phyloP scores from a whole-genome alignment of 306 rosid genomes.

The Prunus mume region DNA sequence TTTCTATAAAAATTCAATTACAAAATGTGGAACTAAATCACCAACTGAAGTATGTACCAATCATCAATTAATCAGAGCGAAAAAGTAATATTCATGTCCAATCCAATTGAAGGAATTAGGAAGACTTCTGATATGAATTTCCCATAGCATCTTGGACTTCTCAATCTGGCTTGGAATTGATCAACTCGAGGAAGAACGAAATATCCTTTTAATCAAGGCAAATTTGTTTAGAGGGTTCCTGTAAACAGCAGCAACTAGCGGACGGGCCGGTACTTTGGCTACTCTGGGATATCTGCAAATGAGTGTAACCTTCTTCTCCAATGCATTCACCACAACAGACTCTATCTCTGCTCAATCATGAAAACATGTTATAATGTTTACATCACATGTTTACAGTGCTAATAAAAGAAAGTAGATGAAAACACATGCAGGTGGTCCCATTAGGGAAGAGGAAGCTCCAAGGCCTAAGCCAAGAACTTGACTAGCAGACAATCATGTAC shows the following conservation, averaged over 20 bases:
- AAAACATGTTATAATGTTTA: not conserved
- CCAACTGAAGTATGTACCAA: not conserved
- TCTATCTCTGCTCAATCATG: slow-evolving; percentile 53
- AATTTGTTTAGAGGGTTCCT: slow-evolving; percentile 40
- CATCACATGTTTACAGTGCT: not conserved
- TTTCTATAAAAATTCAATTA: not conserved
- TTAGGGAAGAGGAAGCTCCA: not conserved
- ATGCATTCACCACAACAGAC: slow-evolving; percentile 57
- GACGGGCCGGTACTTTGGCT: slow-evolving; percentile 25
- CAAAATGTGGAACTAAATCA: not conserved
- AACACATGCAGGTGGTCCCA: slow-evolving; percentile 22
- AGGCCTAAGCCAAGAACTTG: not conserved
- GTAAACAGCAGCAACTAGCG: slow-evolving; percentile 35
- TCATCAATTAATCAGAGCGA: not conserved
- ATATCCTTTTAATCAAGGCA: slow-evolving; percentile 43
- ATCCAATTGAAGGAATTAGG: not conserved
- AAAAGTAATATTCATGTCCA: slow-evolving; percentile 25
- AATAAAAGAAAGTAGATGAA: not conserved
- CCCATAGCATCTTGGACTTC: not conserved
- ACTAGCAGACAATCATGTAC: not conserved
- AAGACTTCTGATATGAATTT: not conserved
- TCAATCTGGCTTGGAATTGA: not conserved
- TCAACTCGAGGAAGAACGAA: slow-evolving; percentile 40
- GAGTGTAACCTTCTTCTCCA: slow-evolving; percentile 71
- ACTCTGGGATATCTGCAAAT: slow-evolving; percentile 45